phyloP scores from a whole-genome alignment of 2,329 filamentous ascomycete genomes.

The Colletotrichum musae region DNA sequence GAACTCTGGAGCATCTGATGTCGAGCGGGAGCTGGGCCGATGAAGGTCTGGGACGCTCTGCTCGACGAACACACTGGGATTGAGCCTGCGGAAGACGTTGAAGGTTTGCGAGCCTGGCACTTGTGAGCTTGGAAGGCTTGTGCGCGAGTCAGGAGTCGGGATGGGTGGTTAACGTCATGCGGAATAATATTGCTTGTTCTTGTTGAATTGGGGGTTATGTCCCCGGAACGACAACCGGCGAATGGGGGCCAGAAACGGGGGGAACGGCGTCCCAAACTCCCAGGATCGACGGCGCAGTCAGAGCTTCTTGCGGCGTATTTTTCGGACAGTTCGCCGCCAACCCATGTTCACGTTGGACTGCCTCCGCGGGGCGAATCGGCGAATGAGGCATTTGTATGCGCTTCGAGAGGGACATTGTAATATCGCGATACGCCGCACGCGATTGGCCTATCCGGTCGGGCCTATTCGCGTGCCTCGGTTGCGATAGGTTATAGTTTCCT shows the following conservation, averaged over 20 bases:
- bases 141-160: conserved; percentile 30
- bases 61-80: conserved; percentile 18
- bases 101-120: background rate
- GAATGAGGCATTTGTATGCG: conserved; percentile 12
- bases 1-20: conserved; percentile 21
- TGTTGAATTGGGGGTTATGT: background rate
- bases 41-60: conserved; percentile 7
- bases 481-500: conserved; percentile 19
- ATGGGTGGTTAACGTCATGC: conserved; percentile 31
- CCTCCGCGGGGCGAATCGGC: background rate
- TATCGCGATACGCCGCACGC: background rate
- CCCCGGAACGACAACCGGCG: conserved; percentile 7
- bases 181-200: background rate
- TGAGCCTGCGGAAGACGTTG: conserved; percentile 8
- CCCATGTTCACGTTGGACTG: background rate
- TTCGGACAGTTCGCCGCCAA: background rate
- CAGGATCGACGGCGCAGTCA: background rate
- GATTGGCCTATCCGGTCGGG: conserved; percentile 20
- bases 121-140: background rate
- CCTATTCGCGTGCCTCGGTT: conserved; percentile 17
- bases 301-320: background rate
- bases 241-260: conserved; percentile 25
- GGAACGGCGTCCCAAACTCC: background rate
- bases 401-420: background rate
- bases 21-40: conserved; percentile 13